phyloP scores from a whole-genome alignment of 2,329 filamentous ascomycete species.

The Ophiostoma sp. region DNA sequence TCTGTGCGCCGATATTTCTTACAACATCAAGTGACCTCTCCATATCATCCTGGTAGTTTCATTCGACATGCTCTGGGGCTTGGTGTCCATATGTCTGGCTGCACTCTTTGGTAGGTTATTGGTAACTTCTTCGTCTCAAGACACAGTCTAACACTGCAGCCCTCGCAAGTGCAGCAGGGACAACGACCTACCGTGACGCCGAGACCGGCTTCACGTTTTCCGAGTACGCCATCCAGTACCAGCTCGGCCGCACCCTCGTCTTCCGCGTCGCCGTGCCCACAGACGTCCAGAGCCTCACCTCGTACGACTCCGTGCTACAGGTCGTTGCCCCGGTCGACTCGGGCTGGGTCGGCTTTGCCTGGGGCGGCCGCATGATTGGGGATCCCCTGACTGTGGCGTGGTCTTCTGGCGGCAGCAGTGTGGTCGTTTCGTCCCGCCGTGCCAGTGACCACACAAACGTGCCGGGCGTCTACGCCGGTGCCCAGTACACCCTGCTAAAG shows the following conservation, averaged over 20 bases:
- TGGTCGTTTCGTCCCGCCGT: not conserved
- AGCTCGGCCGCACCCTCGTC: constrained; percentile 18
- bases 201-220: not conserved
- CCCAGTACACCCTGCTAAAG: not conserved
- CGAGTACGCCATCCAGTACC: constrained; percentile 14
- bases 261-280: constrained; percentile 26
- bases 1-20: not conserved
- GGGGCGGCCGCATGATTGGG: not conserved
- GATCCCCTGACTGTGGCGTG: not conserved
- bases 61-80: not conserved
- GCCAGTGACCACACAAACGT: not conserved
- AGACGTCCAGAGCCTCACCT: constrained; percentile 23
- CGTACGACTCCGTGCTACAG: constrained; percentile 28
- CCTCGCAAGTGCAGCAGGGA: not conserved
- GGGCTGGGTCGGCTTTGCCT: not conserved
- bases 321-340: constrained; percentile 19
- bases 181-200: not conserved
- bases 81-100: constrained; percentile 1
- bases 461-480: not conserved
- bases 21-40: not conserved
- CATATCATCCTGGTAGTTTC: not conserved
- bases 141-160: not conserved
- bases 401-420: not conserved
- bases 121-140: not conserved
- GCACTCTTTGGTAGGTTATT: not conserved